These are phyloP conservation scores for Corymbia calophylla DNA, from an alignment of 441 rosid genomes.

Conservation along the genomic window DNA sequence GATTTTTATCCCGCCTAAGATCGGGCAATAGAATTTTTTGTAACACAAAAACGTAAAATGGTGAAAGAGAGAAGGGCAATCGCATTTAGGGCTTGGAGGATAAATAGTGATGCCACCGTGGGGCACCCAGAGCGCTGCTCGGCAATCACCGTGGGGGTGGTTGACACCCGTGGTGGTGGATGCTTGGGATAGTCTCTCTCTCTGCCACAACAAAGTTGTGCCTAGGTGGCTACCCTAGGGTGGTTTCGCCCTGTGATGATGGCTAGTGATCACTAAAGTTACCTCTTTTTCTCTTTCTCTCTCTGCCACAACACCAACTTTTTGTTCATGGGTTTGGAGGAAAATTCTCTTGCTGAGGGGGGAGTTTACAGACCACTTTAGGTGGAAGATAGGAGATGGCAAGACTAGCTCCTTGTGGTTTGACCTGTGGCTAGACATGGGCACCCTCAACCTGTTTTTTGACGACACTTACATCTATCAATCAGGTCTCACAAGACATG, in stretches of 20 bases:
- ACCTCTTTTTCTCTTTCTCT: background rate
- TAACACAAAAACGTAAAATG: background rate
- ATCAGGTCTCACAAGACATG: too few species aligned
- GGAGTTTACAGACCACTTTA: too few species aligned
- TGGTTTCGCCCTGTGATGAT: background rate
- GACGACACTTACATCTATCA: too few species aligned
- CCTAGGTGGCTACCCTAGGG: background rate
- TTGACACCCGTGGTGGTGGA: background rate
- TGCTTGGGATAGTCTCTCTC: background rate
- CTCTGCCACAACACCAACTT: background rate
- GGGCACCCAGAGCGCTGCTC: rapidly evolving
- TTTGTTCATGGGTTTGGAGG: too few species aligned
- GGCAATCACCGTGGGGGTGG: background rate
- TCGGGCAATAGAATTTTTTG: background rate
- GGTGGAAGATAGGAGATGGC: too few species aligned
- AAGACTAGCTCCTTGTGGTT: too few species aligned
- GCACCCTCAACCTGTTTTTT: too few species aligned
- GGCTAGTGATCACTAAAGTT: background rate
- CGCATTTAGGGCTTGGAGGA: background rate
- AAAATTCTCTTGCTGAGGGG: too few species aligned
- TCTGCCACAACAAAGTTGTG: background rate
- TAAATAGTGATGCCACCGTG: background rate
- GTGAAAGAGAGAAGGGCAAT: background rate
- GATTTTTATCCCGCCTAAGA: background rate
- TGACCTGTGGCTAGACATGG: too few species aligned